Evolutionary conservation across 345 rosid species (phyloP), one percentile per base, ranked within the genome.

Genomic region (Ceriops zippeliana): DNA sequence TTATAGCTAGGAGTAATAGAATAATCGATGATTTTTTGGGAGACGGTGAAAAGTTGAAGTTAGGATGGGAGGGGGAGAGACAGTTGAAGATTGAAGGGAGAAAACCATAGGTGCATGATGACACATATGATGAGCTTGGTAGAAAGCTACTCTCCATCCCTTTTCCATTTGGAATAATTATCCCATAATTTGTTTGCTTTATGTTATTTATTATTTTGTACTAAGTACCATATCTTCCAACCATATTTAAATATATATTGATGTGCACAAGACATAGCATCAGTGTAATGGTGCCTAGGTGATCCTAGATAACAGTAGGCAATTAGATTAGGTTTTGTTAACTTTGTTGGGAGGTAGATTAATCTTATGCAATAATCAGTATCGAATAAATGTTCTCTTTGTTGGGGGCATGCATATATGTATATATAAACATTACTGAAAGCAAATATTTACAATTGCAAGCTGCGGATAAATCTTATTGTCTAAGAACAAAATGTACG

Each of bases 151-250:
- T 51, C 73, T 76, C 49, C 49, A 60, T 68, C 75, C 83, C 75
- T 75, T 86, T 88, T 75, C 79, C 70, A 79, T 79, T 76, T 79
- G 85, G 82, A 84, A 88, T 88, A 84, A 88, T 87, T 83, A 85
- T 85, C 89, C 73, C 78, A 80, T 90, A 77, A 88, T 88, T 83
- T 78, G 83, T 70, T 73, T 86, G 74, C 84, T 68, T 80, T 79
- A 72, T 68, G 65, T 30, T 56, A 11, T 65, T 73, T 49, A 35
- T 38, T 42, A 57, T 56, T 78, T 79, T 73, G 60, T 70, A 76
- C 63, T 42, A 42, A 42, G 10, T 7, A 42, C 17, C 13, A 2
- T 13, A 42, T 42, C 49, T 42, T 42, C 19, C 19, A 68, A 59
- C 57, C 65, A 47, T 19, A 30, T 26, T 31, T 42, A 15, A 2